Evolutionary conservation across 345 rosid genomes (phyloP).

Genomic region (Sisymbrium altissimum): DNA sequence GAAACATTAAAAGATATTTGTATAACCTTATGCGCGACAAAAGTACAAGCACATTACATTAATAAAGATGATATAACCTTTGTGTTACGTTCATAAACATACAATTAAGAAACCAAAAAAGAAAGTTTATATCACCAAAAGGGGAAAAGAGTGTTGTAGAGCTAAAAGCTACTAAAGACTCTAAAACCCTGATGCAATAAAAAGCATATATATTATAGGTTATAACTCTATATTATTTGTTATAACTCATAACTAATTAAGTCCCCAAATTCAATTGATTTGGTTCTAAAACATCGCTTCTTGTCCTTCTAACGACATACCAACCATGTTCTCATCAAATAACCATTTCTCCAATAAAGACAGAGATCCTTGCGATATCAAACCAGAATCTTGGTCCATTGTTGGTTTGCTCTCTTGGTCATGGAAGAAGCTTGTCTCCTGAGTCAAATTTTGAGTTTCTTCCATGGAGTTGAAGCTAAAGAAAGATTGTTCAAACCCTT

Average conservation of each 20-base stretch:
- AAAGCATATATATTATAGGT: conserved; percentile 13
- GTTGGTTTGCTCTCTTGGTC: conserved; percentile 52
- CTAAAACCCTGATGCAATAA: conserved; percentile 28
- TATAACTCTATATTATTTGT: conserved; percentile 25
- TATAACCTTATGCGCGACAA: conserved; percentile 17
- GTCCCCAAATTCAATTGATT: neutral
- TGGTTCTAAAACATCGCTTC: conserved; percentile 34
- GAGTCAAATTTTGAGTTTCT: conserved; percentile 32
- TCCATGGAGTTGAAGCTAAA: conserved; percentile 49
- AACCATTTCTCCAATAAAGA: conserved; percentile 71
- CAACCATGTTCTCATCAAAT: conserved; percentile 55
- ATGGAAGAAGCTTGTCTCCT: conserved; percentile 42
- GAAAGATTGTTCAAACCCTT: conserved; percentile 35
- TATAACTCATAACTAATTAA: conserved; percentile 17
- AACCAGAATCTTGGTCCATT: conserved; percentile 27
- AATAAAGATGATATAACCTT: neutral
- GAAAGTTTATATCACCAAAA: conserved; percentile 4
- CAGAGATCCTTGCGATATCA: conserved; percentile 44
- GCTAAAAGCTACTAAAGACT: conserved; percentile 35
- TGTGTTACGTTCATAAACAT: conserved; percentile 14
- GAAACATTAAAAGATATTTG: neutral
- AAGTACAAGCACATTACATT: conserved; percentile 3
- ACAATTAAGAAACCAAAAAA: neutral
- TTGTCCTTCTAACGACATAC: conserved; percentile 43
- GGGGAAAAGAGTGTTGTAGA: conserved; percentile 30